Conservation (phyloP, 2,329 filamentous ascomycete species). For the Esteya vermicola region DNA sequence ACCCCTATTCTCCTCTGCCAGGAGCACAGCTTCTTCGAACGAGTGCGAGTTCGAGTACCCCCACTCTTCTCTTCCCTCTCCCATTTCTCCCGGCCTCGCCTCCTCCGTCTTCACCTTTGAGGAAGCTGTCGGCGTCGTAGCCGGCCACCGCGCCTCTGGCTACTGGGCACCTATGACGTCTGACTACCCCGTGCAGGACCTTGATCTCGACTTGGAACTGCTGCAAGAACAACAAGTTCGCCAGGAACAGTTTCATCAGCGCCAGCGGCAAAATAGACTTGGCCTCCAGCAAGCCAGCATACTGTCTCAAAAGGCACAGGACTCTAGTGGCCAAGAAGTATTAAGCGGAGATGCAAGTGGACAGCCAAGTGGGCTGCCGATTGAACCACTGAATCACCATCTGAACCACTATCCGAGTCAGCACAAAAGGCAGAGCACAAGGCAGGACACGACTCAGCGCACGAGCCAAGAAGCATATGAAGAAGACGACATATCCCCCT, state of each 20-base stretch:
- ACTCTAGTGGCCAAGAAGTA: too few relatives aligned
- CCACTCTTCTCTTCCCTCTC: background rate
- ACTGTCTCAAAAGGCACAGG: too few relatives aligned
- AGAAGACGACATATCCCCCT: background rate
- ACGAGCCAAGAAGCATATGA: background rate
- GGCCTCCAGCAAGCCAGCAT: background rate
- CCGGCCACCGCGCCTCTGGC: slow-evolving; percentile 2
- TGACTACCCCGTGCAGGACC: background rate
- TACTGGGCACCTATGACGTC: slow-evolving; percentile 4
- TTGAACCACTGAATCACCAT: too few relatives aligned
- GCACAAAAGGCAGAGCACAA: background rate
- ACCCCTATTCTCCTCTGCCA: background rate
- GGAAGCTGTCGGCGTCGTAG: slow-evolving; percentile 3
- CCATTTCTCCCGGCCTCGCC: slow-evolving; percentile 5
- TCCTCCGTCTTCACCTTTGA: slow-evolving; percentile 8
- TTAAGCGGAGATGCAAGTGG: too few relatives aligned
- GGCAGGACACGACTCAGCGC: background rate
- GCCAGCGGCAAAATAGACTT: slow-evolving; percentile 3
- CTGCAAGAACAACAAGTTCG: slow-evolving; percentile 7
- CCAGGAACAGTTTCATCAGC: slow-evolving; percentile 6
- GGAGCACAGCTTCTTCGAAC: background rate
- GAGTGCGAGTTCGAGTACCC: background rate
- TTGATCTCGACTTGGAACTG: slow-evolving; percentile 5
- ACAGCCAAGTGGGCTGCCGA: too few relatives aligned
- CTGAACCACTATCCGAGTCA: too few relatives aligned